Conservation (phyloP, 345 rosid genomes). For the Moringa oleifera region DNA sequence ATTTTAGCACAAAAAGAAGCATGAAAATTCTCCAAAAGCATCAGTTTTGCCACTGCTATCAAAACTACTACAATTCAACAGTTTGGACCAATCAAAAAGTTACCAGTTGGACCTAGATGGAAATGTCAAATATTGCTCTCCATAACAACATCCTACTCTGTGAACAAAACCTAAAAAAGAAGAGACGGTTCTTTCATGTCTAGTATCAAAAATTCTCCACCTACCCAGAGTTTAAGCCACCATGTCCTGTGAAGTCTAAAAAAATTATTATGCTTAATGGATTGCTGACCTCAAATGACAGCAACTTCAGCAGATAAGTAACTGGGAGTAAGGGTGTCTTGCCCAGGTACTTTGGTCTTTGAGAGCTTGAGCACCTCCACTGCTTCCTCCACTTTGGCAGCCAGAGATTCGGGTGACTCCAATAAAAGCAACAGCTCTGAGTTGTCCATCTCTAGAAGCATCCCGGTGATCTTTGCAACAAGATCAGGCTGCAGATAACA, state of each 20-base stretch:
- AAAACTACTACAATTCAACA: no score
- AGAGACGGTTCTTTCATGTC: not conserved
- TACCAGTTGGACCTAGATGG: not conserved
- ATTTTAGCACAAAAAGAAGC: no score
- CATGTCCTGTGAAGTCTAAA: no score
- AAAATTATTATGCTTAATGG: not conserved
- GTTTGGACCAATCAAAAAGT: no score
- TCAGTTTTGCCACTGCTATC: no score
- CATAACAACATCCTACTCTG: not conserved
- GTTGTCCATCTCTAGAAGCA: constrained; percentile 78
- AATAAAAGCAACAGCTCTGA: constrained; percentile 53
- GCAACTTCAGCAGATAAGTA: constrained; percentile 56
- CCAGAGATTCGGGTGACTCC: constrained; percentile 55
- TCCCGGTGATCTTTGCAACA: constrained; percentile 71
- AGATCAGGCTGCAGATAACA: constrained; percentile 54
- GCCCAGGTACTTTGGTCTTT: constrained; percentile 33
- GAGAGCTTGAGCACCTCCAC: constrained; percentile 58
- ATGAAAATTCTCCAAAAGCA: no score
- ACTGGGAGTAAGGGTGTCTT: constrained; percentile 36
- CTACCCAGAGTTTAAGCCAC: not conserved
- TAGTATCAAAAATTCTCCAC: not conserved
- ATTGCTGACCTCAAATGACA: constrained; percentile 31
- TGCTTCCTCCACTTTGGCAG: constrained; percentile 66
- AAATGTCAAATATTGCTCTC: not conserved
- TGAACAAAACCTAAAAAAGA: not conserved